Conservation (phyloP, 257 asterid species). For the Marsdenia floribunda region DNA sequence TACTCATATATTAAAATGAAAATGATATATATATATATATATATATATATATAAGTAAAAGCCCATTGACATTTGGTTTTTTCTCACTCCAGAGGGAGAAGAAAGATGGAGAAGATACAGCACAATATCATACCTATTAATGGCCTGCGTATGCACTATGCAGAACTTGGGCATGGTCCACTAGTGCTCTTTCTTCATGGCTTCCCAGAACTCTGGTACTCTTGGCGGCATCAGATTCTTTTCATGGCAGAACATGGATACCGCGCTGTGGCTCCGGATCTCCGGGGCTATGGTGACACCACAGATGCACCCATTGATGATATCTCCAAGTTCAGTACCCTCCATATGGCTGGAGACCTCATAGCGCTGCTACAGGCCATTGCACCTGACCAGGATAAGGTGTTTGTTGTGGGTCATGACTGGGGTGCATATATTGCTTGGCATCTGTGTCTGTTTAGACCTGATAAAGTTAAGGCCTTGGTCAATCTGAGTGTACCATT, state of each 20-base stretch:
- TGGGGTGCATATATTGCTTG: conserved; percentile 51
- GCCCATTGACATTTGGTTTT: background rate
- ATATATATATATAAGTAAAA: too few species aligned
- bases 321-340: conserved; percentile 22
- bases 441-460: conserved; percentile 41
- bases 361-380: conserved; percentile 33
- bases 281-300: conserved; percentile 44
- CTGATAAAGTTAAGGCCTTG: conserved; percentile 40
- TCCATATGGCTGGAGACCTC: conserved; percentile 38
- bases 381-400: conserved; percentile 28
- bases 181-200: conserved; percentile 39
- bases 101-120: conserved; percentile 24
- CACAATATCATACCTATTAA: conserved; percentile 20
- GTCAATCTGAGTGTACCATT: conserved; percentile 40
- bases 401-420: conserved; percentile 53
- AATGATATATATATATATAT: too few species aligned
- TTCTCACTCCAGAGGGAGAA: background rate
- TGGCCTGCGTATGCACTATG: conserved; percentile 26
- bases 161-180: conserved; percentile 35
- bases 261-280: conserved; percentile 42
- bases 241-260: conserved; percentile 33
- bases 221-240: conserved; percentile 47
- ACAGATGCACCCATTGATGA: conserved; percentile 28
- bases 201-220: conserved; percentile 46
- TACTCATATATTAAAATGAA: too few species aligned